phyloP scores from a whole-genome alignment of 495 filamentous ascomycete species.

The Niebla homalea region DNA sequence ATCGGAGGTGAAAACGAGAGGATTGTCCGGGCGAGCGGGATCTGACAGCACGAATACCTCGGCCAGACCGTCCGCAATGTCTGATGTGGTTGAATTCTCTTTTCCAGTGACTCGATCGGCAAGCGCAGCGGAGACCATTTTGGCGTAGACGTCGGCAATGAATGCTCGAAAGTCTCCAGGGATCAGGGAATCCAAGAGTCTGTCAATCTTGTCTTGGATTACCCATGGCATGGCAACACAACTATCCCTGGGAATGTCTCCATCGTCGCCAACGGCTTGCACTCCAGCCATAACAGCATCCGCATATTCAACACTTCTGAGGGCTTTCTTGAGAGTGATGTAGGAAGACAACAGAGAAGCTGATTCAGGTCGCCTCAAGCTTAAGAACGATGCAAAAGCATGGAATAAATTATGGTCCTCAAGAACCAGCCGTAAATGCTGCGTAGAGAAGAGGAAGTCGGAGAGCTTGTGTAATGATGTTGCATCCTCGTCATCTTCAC shows the following conservation, averaged over 20 bases:
- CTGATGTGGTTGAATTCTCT: slow-evolving; percentile 36
- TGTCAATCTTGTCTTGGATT: slow-evolving; percentile 43
- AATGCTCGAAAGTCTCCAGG: slow-evolving; percentile 58
- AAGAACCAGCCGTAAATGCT: slow-evolving; percentile 46
- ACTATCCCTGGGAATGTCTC: slow-evolving; percentile 30
- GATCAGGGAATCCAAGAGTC: slow-evolving; percentile 46
- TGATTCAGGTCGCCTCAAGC: slow-evolving; percentile 57
- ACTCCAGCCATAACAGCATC: slow-evolving; percentile 47
- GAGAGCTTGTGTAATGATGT: slow-evolving; percentile 41
- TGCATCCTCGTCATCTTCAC: background rate
- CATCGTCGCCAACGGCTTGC: slow-evolving; percentile 30
- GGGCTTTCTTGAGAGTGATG: slow-evolving; percentile 48
- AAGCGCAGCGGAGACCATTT: slow-evolving; percentile 43
- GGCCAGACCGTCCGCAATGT: slow-evolving; percentile 54
- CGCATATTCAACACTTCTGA: slow-evolving; percentile 58
- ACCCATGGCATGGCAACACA: slow-evolving; percentile 36
- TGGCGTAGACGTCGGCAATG: slow-evolving; percentile 48
- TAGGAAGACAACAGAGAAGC: slow-evolving; percentile 54
- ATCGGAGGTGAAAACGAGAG: slow-evolving; percentile 66
- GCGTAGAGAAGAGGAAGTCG: slow-evolving; percentile 48
- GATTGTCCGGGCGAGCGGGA: slow-evolving; percentile 58
- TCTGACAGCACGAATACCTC: slow-evolving; percentile 71
- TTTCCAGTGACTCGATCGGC: slow-evolving; percentile 43
- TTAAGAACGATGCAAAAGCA: slow-evolving; percentile 50
- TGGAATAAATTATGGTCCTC: slow-evolving; percentile 55